phyloP scores from a whole-genome alignment of 1,284 basidiomycete species.

The Chondrostereum purpureum region DNA sequence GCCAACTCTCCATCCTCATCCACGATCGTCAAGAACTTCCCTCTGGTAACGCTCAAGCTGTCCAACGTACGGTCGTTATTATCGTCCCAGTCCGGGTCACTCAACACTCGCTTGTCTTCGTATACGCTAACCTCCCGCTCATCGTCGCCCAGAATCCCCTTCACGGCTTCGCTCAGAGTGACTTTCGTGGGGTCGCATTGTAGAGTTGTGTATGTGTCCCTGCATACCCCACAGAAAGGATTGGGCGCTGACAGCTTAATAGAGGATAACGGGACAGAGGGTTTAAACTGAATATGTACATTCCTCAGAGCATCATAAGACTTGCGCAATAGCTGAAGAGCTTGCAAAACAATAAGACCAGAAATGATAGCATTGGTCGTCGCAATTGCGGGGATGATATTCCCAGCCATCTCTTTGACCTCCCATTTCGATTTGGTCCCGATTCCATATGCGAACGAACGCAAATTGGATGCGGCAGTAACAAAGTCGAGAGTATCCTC shows the following conservation, averaged over 20 bases:
- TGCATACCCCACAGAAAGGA: slow-evolving; percentile 75
- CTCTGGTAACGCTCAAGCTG: slow-evolving; percentile 63
- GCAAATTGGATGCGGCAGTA: slow-evolving; percentile 88
- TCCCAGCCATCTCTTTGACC: slow-evolving; percentile 99
- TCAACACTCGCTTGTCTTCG: slow-evolving; percentile 77
- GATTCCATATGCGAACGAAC: slow-evolving; percentile 88
- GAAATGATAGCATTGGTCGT: slow-evolving; percentile 98
- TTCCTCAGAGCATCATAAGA: slow-evolving; percentile 56
- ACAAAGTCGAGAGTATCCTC: slow-evolving; percentile 96
- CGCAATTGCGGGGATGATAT: slow-evolving; percentile 98
- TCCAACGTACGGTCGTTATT: slow-evolving; percentile 70
- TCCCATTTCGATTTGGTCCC: slow-evolving; percentile 89
- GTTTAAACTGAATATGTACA: slow-evolving; percentile 72
- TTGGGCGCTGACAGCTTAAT: slow-evolving; percentile 64
- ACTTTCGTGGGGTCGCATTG: slow-evolving; percentile 62
- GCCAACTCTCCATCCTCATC: slow-evolving; percentile 82
- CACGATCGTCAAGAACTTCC: slow-evolving; percentile 81
- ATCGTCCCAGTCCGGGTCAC: slow-evolving; percentile 88
- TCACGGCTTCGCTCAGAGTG: slow-evolving; percentile 69
- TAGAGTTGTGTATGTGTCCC: slow-evolving; percentile 77
- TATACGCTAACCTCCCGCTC: slow-evolving; percentile 73
- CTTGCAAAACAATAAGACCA: slow-evolving; percentile 90
- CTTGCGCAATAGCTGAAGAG: slow-evolving; percentile 73
- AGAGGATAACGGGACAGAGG: slow-evolving; percentile 66
- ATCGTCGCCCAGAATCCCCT: slow-evolving; percentile 55